Base-by-base conservation (phyloP, 208 protist genomes). In the Novymonas esmeraldas region DNA sequence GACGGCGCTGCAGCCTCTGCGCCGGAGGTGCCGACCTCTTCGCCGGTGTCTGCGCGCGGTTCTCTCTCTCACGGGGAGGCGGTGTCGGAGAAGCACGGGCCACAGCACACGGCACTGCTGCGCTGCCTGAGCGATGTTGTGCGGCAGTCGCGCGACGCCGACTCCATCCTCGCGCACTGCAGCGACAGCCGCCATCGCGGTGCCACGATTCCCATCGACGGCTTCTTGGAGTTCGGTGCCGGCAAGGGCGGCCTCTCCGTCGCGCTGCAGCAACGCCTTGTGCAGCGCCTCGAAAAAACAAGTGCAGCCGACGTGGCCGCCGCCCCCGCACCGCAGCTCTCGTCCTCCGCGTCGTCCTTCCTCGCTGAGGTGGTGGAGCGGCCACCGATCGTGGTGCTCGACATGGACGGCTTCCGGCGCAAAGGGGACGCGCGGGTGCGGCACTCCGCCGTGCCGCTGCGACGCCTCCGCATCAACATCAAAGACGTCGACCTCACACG, bases 231-330 rank as follows among this genome's bases (percentile, higher is more conserved):
- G 68, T 74, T 91, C 18, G 88, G 88, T 20, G 88, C 88, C 14
- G 88, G 88, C 33, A 94, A 94, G 56, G 88, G 82, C 2, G 83
- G 88, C 14, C 82, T 94, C 38, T 78, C 81, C 13, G 65, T 89
- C 10, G 82, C 88, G 41, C 54, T 94, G 59, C 84, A 87, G 63
- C 69, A 83, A 20, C 69, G 75, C 36, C 54, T 91, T 44, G 29
- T 70, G 5, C 52, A 62, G 14, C 61, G 62, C 31, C 45, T 36
- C 7, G 28, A 45, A 55, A 9, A 14, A 26, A 44, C n/a, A 31
- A 28, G 41, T n/a, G n/a, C n/a, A n/a, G n/a, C n/a, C n/a, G n/a
- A n/a, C n/a, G n/a, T n/a, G n/a, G n/a, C n/a, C 52, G n/a, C 29
- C 28, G 36, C 52, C 9, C 36, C 13, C 6, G 48, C 33, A 39